phyloP scores from a whole-genome alignment of 2,329 filamentous ascomycete species.

The Beauveria bassiana region DNA sequence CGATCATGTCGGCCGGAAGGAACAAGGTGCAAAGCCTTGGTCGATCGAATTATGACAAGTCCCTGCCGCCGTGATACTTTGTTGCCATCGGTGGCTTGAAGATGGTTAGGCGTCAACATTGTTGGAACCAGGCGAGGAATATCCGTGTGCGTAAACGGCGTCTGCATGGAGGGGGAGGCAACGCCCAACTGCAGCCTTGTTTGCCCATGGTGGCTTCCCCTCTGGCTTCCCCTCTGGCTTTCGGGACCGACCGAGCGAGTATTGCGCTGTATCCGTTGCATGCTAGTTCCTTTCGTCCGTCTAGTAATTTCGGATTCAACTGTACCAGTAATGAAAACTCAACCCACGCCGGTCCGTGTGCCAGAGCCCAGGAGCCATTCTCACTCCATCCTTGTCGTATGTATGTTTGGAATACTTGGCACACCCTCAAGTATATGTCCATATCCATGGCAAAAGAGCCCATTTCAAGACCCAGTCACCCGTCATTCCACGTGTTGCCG shows the following conservation, averaged over 20 bases:
- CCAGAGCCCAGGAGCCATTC: background rate
- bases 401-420: background rate
- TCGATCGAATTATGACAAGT: background rate
- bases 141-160: background rate
- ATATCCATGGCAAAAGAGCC: background rate
- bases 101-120: background rate
- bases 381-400: background rate
- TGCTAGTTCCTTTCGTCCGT: background rate
- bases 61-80: background rate
- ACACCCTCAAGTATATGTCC: background rate
- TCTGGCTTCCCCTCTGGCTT: background rate
- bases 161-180: background rate
- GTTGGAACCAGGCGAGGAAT: background rate
- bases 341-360: too few species aligned
- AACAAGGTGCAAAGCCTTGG: background rate
- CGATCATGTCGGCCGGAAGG: background rate
- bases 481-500: conserved; percentile 7
- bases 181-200: conserved; percentile 2
- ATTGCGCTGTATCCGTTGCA: background rate
- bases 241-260: background rate
- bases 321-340: background rate
- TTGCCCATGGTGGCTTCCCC: background rate
- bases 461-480: conserved; percentile 3
- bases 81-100: background rate
- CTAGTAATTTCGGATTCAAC: background rate